Base-by-base conservation (phyloP, 2,329 filamentous ascomycete genomes). In the Exserohilum rostratum region DNA sequence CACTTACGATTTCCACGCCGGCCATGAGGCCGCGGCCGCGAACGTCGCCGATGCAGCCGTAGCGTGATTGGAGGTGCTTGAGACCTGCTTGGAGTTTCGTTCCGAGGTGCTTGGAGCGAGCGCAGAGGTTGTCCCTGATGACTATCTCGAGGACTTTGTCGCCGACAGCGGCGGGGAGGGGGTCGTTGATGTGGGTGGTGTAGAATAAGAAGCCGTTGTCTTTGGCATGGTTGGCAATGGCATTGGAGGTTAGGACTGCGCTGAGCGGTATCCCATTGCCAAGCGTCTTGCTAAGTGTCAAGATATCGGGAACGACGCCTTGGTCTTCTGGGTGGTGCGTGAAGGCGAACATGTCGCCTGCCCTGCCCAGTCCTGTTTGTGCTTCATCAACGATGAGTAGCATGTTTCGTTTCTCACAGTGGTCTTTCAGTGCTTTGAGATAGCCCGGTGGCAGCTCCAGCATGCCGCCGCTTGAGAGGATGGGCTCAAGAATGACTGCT, bases 181-280 rank as follows among this genome's bases (percentile, higher is more conserved):
- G 84, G 58, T 88, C 85, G 58, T 88, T 87, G 44, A 86, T 71
- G 60, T 87, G 86, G 0, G 85, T 88, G 0, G 85, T 87, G 58
- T 84, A 81, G 64, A 83, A 87, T 15, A 83, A 74, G 60, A 80
- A 87, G 25, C 78, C 80, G 3, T 75, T 74, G 15, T 84, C 79
- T 10, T 72, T 70, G 29, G 79, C 82, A 1, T 77, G 76, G 3
- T 72, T 68, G 37, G 81, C 83, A 40, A 88, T 85, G 29, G 79
- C 76, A 4, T 78, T 75, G 38, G 79, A 83, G 0, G 85, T 86
- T 2, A 83, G 76, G 0, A 88, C 83, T 0, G 85, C 81, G 44
- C 79, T 81, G 3, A 88, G 74, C 1, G 86, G 85, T 0, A 88
- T 72, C 0, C 85, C 85, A 62, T 84, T 84, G 0, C 85, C 85